A percentile compares a stretch with the other conserved stretches of the same genome.
Evolutionary conservation across 2,329 filamentous ascomycete species (phyloP).

Genomic region (Hymenoscyphus scutula): DNA sequence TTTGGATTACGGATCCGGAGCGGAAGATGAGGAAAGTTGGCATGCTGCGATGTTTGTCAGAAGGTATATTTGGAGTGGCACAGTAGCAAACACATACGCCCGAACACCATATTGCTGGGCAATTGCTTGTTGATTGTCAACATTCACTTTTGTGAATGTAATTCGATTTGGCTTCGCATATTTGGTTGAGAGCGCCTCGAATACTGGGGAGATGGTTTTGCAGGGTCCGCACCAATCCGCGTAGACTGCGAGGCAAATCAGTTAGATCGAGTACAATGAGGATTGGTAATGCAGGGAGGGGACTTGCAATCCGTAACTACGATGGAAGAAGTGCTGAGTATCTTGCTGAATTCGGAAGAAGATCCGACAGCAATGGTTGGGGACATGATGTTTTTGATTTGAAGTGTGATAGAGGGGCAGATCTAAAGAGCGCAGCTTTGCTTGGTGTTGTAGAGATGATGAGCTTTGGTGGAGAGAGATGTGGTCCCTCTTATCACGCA

Average conservation of each 20-base stretch:
- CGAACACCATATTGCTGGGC: constrained; percentile 74
- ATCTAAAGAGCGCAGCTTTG: too few relatives aligned
- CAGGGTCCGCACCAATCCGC: constrained; percentile 95
- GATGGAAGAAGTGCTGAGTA: constrained; percentile 71
- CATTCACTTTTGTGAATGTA: constrained; percentile 89
- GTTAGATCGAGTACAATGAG: constrained; percentile 26
- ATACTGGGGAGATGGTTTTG: constrained; percentile 86
- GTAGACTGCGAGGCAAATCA: constrained; percentile 62
- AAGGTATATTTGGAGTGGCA: not conserved
- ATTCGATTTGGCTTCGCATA: constrained; percentile 79
- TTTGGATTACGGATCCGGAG: constrained; percentile 68
- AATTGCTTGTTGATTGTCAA: constrained; percentile 77
- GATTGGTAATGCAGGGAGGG: constrained; percentile 24
- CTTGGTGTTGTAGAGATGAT: not conserved
- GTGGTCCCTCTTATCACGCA: too few relatives aligned
- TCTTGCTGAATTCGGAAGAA: constrained; percentile 65
- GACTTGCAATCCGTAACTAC: constrained; percentile 85
- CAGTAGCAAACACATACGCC: constrained; percentile 51
- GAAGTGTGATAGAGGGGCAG: not conserved
- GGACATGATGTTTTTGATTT: constrained; percentile 27
- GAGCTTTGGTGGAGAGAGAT: constrained; percentile 11
- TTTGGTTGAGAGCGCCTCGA: constrained; percentile 77
- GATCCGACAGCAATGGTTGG: constrained; percentile 58
- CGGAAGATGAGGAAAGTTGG: constrained; percentile 94
- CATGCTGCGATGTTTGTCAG: constrained; percentile 51